These are phyloP conservation scores for Prunus mume DNA, from an alignment of 306 rosid genomes.

Conservation along the genomic window DNA sequence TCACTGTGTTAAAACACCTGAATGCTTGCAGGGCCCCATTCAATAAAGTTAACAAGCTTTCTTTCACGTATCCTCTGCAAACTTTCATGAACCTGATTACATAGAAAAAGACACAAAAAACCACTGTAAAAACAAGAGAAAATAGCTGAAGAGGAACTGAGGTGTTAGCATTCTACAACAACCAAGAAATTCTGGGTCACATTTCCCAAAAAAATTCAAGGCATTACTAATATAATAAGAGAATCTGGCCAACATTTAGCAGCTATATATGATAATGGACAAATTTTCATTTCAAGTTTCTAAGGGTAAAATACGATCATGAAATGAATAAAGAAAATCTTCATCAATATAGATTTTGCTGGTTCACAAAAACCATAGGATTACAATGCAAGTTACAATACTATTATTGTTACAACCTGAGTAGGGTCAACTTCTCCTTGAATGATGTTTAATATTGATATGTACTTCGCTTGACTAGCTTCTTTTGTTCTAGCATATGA, in stretches of 20 bases:
- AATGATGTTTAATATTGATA: slow-evolving; percentile 93
- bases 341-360: background rate
- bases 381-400: background rate
- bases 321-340: background rate
- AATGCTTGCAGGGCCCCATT: slow-evolving; percentile 99
- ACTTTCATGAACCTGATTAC: slow-evolving; percentile 91
- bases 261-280: background rate
- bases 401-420: slow-evolving; percentile 52
- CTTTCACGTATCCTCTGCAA: slow-evolving; percentile 99
- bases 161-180: background rate
- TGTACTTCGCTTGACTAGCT: slow-evolving; percentile 98
- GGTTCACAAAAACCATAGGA: background rate
- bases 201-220: background rate
- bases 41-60: slow-evolving; percentile 94
- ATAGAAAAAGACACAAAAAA: slow-evolving; percentile 1
- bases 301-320: too few relatives aligned
- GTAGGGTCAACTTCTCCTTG: slow-evolving; percentile 99
- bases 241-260: background rate
- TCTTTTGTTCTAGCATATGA: slow-evolving; percentile 97
- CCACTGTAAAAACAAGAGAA: background rate
- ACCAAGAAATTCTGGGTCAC: background rate
- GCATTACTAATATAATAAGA: background rate
- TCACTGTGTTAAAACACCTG: slow-evolving; percentile 53
- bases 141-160: background rate
- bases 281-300: background rate